A percentile compares a stretch with the other conserved stretches of the same genome.
phyloP scores from a whole-genome alignment of 805 yeast species.

The Ascoidea rubescens region DNA sequence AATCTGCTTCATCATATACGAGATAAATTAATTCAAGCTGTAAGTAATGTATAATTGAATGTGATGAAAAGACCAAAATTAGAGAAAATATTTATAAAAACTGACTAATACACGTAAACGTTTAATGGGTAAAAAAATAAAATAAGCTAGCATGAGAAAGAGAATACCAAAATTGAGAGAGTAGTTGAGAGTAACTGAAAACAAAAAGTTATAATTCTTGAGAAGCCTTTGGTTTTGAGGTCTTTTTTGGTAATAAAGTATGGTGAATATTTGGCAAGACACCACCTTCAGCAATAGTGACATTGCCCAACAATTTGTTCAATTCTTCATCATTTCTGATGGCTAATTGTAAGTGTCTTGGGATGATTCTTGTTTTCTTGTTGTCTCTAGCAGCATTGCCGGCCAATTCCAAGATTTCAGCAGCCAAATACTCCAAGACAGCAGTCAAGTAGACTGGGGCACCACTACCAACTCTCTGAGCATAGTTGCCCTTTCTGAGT shows the following conservation, averaged over 20 bases:
- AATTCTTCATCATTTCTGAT: constrained; percentile 98
- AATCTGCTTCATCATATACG: no score
- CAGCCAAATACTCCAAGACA: constrained; percentile 92
- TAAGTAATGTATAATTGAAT: no score
- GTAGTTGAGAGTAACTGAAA: no score
- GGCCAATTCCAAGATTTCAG: constrained; percentile 95
- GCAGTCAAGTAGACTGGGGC: constrained; percentile 98
- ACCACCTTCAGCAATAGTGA: constrained; percentile 98
- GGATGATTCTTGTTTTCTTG: constrained; percentile 97
- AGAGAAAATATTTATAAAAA: no score
- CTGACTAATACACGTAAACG: no score
- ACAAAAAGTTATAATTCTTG: constrained; percentile 38
- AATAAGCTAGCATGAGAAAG: no score
- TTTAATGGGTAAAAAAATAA: no score
- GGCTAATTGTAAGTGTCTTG: constrained; percentile 97
- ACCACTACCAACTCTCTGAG: constrained; percentile 98
- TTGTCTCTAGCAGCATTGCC: constrained; percentile 99
- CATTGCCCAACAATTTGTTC: constrained; percentile 85
- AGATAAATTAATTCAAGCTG: no score
- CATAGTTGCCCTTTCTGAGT: constrained; percentile 93
- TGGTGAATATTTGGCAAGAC: constrained; percentile 95
- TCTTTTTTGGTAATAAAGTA: constrained; percentile 76
- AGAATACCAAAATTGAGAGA: no score
- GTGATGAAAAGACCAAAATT: no score
- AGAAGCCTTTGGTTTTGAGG: constrained; percentile 48